Conservation (phyloP, 495 filamentous ascomycete species). For the Penicillium diatomitis region DNA sequence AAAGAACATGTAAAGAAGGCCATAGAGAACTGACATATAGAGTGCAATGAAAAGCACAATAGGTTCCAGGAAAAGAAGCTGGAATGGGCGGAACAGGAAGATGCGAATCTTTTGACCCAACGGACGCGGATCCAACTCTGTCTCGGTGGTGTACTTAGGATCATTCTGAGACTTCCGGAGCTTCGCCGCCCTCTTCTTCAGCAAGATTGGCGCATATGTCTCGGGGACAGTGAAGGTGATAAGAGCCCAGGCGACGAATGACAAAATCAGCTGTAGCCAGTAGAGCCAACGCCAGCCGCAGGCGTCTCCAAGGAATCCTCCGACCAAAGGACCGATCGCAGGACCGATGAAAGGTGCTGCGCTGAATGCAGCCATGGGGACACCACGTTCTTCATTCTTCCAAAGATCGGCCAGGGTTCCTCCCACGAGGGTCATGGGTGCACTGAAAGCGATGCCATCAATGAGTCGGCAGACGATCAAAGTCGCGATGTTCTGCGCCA, state of each 20-base stretch:
- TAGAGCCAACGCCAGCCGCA: conserved; percentile 78
- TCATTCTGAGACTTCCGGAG: conserved; percentile 60
- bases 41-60: conserved; percentile 71
- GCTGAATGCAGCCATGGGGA: conserved; percentile 79
- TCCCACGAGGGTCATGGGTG: conserved; percentile 76
- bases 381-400: conserved; percentile 71
- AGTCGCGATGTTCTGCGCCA: conserved; percentile 64
- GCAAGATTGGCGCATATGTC: conserved; percentile 66
- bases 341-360: conserved; percentile 74
- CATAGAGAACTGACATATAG: conserved; percentile 75
- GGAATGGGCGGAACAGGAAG: conserved; percentile 68
- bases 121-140: conserved; percentile 61
- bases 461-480: conserved; percentile 64
- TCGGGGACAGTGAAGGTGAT: conserved; percentile 77
- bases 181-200: conserved; percentile 55
- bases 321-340: conserved; percentile 62
- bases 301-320: conserved; percentile 62
- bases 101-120: conserved; percentile 52
- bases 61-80: conserved; percentile 67
- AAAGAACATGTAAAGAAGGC: conserved; percentile 78
- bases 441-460: conserved; percentile 73
- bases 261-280: conserved; percentile 70
- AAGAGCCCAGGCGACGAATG: conserved; percentile 54
- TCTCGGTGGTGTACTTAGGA: conserved; percentile 55
- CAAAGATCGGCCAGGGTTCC: conserved; percentile 75